phyloP scores from a whole-genome alignment of 352 stramenopile genomes.

The Phytopythium montanum region DNA sequence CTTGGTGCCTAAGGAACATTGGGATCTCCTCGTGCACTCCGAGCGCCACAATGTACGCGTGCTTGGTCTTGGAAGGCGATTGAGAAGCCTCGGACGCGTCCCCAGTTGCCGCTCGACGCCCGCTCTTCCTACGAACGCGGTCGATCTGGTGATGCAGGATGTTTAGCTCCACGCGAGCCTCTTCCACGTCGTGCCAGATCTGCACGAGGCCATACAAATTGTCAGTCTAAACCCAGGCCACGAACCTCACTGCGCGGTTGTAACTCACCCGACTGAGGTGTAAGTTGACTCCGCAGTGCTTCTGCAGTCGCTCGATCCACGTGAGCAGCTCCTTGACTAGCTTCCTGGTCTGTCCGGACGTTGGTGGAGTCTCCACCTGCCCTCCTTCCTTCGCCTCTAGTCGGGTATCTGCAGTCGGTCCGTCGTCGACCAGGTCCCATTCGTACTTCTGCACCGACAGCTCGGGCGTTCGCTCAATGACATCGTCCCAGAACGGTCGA shows the following conservation, averaged over 20 bases:
- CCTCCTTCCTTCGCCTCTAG: not conserved
- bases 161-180: slow-evolving; percentile 72
- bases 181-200: slow-evolving; percentile 78
- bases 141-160: slow-evolving; percentile 71
- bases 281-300: slow-evolving; percentile 74
- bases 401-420: not conserved
- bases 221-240: not conserved
- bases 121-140: slow-evolving; percentile 27
- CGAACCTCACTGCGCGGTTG: not conserved
- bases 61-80: slow-evolving; percentile 36
- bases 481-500: slow-evolving; percentile 52
- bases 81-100: slow-evolving; percentile 12
- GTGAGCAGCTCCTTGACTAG: slow-evolving; percentile 73
- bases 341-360: slow-evolving; percentile 23
- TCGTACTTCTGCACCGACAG: slow-evolving; percentile 51
- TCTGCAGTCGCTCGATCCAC: slow-evolving; percentile 79
- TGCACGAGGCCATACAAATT: slow-evolving; percentile 11
- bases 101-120: slow-evolving; percentile 6
- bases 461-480: slow-evolving; percentile 60
- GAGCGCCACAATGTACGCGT: slow-evolving; percentile 57
- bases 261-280: slow-evolving; percentile 59
- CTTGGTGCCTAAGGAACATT: slow-evolving; percentile 70
- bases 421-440: slow-evolving; percentile 38
- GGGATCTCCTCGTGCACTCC: slow-evolving; percentile 56
- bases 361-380: not conserved